A percentile compares a stretch with the other conserved stretches of the same genome.
Evolutionary conservation across 176 grass and related monocot species (phyloP).

Genomic region (Rhynchospora pubera): DNA sequence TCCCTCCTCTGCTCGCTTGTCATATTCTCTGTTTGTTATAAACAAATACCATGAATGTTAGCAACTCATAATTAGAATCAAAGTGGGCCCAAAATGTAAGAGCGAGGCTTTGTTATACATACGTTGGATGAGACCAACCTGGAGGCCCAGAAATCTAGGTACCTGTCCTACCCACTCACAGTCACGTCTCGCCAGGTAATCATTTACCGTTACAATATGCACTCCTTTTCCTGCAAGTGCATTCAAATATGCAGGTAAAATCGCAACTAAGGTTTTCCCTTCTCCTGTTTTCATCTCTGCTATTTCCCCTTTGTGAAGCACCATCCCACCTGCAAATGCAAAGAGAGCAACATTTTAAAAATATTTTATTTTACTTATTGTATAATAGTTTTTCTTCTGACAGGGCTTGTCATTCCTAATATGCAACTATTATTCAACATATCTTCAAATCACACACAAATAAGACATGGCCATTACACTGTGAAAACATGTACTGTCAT

Average conservation of each 20-base stretch:
- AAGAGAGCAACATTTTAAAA: neutral
- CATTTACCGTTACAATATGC: constrained; percentile 95
- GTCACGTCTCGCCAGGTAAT: constrained; percentile 93
- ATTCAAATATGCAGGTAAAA: constrained; percentile 91
- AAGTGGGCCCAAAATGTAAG: neutral
- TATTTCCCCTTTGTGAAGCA: constrained; percentile 96
- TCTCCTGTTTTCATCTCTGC: constrained; percentile 99
- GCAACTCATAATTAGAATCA: neutral
- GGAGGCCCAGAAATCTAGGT: constrained; percentile 87
- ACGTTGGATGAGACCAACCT: constrained; percentile 99
- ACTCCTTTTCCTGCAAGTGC: constrained; percentile 92
- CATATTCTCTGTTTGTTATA: constrained; percentile 82
- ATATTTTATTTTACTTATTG: neutral
- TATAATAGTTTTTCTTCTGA: neutral
- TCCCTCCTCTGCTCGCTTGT: constrained; percentile 95
- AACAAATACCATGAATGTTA: constrained; percentile 4
- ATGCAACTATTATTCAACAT: neutral
- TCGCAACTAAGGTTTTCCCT: constrained; percentile 95
- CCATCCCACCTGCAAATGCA: constrained; percentile 63
- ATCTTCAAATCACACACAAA: neutral
- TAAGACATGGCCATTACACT: neutral
- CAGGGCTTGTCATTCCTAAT: neutral
- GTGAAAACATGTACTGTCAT: neutral
- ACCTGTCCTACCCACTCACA: constrained; percentile 99
- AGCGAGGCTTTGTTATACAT: constrained; percentile 32